A percentile compares a stretch with the other conserved stretches of the same genome.
These are phyloP conservation scores for Boletus sp. DNA, from an alignment of 768 basidiomycete genomes.

Conservation along the genomic window DNA sequence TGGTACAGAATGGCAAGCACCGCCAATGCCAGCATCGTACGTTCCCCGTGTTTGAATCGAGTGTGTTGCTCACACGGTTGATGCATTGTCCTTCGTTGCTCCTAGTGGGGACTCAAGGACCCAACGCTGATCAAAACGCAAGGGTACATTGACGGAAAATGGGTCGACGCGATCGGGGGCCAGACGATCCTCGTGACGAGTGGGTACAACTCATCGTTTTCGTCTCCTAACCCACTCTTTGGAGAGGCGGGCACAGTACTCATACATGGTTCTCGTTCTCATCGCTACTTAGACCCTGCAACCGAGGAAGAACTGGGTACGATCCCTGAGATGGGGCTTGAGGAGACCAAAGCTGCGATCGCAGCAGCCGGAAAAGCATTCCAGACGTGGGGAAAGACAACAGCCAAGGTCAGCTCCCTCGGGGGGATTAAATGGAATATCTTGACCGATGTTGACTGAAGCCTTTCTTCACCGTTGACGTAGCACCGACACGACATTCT, in stretches of 20 bases:
- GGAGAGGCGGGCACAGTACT: neutral
- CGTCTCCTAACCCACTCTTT: neutral
- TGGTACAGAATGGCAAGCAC: conserved; percentile 56
- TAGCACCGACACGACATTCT: conserved; percentile 83
- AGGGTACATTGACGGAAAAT: conserved; percentile 80
- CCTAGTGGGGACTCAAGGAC: conserved; percentile 75
- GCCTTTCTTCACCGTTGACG: neutral
- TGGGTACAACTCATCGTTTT: conserved; percentile 34
- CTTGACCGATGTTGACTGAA: neutral
- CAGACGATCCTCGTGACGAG: conserved; percentile 73
- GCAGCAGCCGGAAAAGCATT: conserved; percentile 78
- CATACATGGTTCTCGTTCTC: neutral
- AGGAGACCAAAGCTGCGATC: conserved; percentile 83
- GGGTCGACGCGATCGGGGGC: conserved; percentile 76
- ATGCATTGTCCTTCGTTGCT: neutral
- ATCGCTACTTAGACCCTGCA: conserved; percentile 67
- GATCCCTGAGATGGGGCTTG: conserved; percentile 84
- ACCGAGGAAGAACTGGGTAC: conserved; percentile 79
- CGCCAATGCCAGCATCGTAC: conserved; percentile 27
- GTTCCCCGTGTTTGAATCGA: conserved; percentile 16
- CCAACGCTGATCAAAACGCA: conserved; percentile 68
- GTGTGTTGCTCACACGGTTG: neutral
- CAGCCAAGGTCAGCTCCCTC: conserved; percentile 61
- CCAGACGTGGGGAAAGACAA: conserved; percentile 81
- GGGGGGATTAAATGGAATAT: neutral